Base-by-base conservation (phyloP, 495 filamentous ascomycete species). In the Saxophila tyrrhenica region DNA sequence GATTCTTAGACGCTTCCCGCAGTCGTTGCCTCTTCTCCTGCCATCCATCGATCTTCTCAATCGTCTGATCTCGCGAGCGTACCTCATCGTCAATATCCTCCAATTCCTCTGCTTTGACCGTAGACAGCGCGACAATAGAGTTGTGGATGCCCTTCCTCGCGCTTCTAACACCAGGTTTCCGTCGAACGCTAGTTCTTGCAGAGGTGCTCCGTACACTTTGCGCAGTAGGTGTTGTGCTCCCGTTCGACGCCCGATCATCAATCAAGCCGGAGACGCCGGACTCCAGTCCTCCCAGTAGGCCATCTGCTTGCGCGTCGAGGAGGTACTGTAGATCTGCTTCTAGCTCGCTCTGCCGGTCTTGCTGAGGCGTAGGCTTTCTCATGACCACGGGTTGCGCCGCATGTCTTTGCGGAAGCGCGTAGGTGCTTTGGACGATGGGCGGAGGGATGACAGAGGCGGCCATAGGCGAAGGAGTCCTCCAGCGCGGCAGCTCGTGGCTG, bases 221-320 rank as follows among this genome's bases (percentile, higher is more conserved):
- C 1, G 69, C 63, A 1, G 73, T 72, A 15, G 76, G 71, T 21
- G 74, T 81, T 48, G 65, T 70, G 57, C 73, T 79, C 42, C 72
- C 74, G 49, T 70, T 70, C 21, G 79, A 75, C 1, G 68, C 62
- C 9, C 65, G 55, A 54, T 73, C 71, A 32, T 71, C 67, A 32
- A 38, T 49, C 13, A 49, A 13, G 21, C 68, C 62, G 38, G 63
- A 61, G 10, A 49, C 13, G 21, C 68, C 62, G 38, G 63, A 61
- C 25, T 63, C 62, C 1, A 80, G 68, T 10, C 79, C 79, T 51
- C 75, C 69, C 2, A 82, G 65, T 38, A 95, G 73, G 23, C 87
- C 87, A 38, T 83, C 78, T 44, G 84, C 83, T 69, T 97, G 91
- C 0, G 86, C 85, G 70, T 97, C 89, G 24, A 97, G 78, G 3